phyloP scores from a whole-genome alignment of 2,329 filamentous ascomycete species.

The Cucurbitaria berberidis region DNA sequence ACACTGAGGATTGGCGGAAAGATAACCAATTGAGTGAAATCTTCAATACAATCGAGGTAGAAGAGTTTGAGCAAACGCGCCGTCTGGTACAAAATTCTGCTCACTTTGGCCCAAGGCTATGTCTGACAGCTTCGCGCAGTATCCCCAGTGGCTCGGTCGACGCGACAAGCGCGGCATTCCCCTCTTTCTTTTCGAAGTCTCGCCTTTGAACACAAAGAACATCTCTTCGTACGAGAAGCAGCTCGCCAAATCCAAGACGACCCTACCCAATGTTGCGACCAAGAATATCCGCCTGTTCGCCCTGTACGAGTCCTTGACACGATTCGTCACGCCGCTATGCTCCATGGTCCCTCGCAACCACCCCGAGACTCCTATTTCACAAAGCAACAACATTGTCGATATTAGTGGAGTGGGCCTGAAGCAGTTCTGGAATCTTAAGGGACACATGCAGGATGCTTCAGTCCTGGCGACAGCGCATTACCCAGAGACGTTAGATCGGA shows the following conservation, averaged over 20 bases:
- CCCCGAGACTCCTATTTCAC: conserved; percentile 83
- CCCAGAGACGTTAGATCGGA: conserved; percentile 88
- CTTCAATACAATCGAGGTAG: conserved; percentile 84
- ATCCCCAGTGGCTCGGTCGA: conserved; percentile 93
- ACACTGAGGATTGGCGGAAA: conserved; percentile 85
- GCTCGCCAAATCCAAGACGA: conserved; percentile 59
- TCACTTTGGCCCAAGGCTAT: conserved; percentile 4
- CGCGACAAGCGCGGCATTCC: conserved; percentile 90
- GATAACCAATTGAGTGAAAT: conserved; percentile 78
- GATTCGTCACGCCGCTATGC: conserved; percentile 85
- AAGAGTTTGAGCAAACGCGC: conserved; percentile 81
- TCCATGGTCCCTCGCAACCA: conserved; percentile 77
- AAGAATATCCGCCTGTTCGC: conserved; percentile 88
- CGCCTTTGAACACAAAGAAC: conserved; percentile 80
- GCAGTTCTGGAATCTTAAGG: conserved; percentile 95
- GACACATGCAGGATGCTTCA: conserved; percentile 91
- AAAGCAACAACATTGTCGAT: conserved; percentile 94
- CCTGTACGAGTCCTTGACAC: conserved; percentile 89
- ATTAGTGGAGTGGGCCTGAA: conserved; percentile 85
- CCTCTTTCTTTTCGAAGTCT: conserved; percentile 88
- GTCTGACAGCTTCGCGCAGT: conserved; percentile 59
- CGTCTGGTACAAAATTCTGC: conserved; percentile 65
- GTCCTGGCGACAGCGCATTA: conserved; percentile 91
- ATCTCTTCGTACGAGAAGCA: conserved; percentile 78
- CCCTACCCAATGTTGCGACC: conserved; percentile 70